Evolutionary conservation across 2,329 filamentous ascomycete species (phyloP), one percentile per base, ranked within the genome.

Genomic region (Ophiostoma sp.): DNA sequence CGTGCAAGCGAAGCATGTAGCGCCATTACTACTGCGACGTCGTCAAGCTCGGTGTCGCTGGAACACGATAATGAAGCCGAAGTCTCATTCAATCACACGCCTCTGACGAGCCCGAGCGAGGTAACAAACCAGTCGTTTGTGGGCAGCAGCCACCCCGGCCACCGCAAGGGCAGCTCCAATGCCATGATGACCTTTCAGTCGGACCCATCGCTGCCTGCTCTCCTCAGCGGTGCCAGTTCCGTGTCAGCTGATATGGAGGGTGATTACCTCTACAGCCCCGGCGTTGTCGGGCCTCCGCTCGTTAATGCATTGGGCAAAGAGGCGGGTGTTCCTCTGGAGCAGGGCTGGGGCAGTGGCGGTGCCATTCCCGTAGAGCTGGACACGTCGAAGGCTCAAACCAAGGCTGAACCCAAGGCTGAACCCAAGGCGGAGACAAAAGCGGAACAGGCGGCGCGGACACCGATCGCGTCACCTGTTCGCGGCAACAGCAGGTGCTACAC

Each of bases 201-300:
- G 3, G 86, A 89, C 66, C 86, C 86, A 0, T 89, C 87, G 5
- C 76, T 89, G 2, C 87, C 87, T 11, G 86, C 86, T 6, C 77
- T 89, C 7, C 79, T 89, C 11, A 89, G 86, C 68, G 85, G 86
- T 11, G 85, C 86, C 8, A 88, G 86, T 73, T 89, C 87, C 2
- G 82, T 88, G 9, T 89, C 85, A 14, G 85, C 84, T 0, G 87
- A 88, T 72, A 78, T 83, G 36, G 87, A 89, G 71, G 84, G 82
- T 1, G 87, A 89, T 65, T 84, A 87, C 52, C 77, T 87, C 3
- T 77, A 82, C 67, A 79, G 77, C 36, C 84, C 83, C 18, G 44
- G 36, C 14, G 64, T 40, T 3, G 44, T 49, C 5, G 64, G 45
- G 5, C 18, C 41, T 18, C 18, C 42, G 16, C 40, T 63, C 11